Evolutionary conservation across 192 early-diverging fungal species (phyloP).

Genomic region (Backusella sp.): DNA sequence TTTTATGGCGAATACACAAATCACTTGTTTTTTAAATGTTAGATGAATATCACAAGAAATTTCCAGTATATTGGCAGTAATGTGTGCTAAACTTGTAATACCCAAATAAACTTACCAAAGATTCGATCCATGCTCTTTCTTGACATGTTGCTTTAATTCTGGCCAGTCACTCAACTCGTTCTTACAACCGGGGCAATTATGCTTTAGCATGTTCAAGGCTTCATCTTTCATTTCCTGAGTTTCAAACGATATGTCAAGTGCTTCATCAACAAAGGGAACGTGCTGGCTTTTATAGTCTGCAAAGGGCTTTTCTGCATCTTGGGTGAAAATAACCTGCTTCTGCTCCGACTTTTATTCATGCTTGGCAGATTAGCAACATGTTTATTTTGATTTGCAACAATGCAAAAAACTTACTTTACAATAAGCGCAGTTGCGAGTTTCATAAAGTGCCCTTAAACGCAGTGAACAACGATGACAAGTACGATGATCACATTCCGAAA

Average conservation of each 20-base stretch:
- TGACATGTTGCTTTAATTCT: constrained; percentile 84
- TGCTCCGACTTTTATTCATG: constrained; percentile 64
- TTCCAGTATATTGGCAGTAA: neutral
- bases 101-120: constrained; percentile 65
- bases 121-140: constrained; percentile 64
- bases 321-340: constrained; percentile 72
- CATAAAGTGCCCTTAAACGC: constrained; percentile 85
- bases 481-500: constrained; percentile 88
- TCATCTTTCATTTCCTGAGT: constrained; percentile 71
- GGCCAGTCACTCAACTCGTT: constrained; percentile 71
- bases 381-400: too few relatives aligned
- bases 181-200: constrained; percentile 91
- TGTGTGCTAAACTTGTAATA: neutral
- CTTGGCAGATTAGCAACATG: neutral
- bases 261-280: constrained; percentile 62
- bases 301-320: constrained; percentile 55
- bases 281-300: constrained; percentile 46
- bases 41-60: neutral
- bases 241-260: constrained; percentile 78
- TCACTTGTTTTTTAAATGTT: constrained; percentile 54
- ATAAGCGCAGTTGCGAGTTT: constrained; percentile 80
- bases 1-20: constrained; percentile 87
- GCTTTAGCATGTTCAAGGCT: constrained; percentile 66
- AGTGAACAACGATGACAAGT: constrained; percentile 91
- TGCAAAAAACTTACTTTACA: constrained; percentile 70